Evolutionary conservation across 192 early-diverging fungal species (phyloP).

Genomic region (Chytriomyces hyalinus): DNA sequence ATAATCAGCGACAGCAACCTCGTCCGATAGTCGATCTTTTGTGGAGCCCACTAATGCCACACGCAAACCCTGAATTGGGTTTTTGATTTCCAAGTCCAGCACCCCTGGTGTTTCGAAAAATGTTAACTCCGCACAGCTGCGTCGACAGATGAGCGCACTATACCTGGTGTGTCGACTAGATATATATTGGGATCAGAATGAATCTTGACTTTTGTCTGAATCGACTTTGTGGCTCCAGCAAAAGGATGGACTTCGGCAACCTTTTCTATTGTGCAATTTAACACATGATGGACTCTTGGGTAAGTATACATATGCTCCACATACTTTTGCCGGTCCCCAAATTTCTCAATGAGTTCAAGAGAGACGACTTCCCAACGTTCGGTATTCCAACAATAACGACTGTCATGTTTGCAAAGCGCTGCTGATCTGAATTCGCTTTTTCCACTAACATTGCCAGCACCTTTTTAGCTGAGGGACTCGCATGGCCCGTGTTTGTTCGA

Average conservation of each 20-base stretch:
- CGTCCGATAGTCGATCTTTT: constrained; percentile 81
- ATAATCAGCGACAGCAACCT: constrained; percentile 87
- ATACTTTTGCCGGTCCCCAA: constrained; percentile 72
- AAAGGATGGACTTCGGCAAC: constrained; percentile 81
- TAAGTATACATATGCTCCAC: background rate
- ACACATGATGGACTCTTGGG: constrained; percentile 13
- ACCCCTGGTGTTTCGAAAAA: constrained; percentile 5
- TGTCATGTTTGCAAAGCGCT: constrained; percentile 40
- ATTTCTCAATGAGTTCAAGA: constrained; percentile 86
- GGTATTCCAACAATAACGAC: constrained; percentile 94
- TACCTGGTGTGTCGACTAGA: constrained; percentile 85
- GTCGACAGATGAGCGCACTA: too few relatives aligned
- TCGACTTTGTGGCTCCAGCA: constrained; percentile 85
- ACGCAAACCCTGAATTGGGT: constrained; percentile 83
- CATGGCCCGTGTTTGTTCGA: constrained; percentile 33
- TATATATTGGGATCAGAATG: constrained; percentile 89
- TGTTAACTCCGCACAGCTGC: background rate
- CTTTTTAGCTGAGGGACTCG: constrained; percentile 63
- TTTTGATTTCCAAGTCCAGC: constrained; percentile 76
- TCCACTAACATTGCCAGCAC: constrained; percentile 73
- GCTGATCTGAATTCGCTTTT: constrained; percentile 23
- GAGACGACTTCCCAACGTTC: constrained; percentile 94
- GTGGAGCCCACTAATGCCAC: constrained; percentile 80
- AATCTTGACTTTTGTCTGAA: constrained; percentile 80
- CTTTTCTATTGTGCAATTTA: constrained; percentile 55